These are phyloP conservation scores for Sarocladium brachiariae DNA, from an alignment of 2,329 filamentous ascomycete genomes.

Conservation along the genomic window DNA sequence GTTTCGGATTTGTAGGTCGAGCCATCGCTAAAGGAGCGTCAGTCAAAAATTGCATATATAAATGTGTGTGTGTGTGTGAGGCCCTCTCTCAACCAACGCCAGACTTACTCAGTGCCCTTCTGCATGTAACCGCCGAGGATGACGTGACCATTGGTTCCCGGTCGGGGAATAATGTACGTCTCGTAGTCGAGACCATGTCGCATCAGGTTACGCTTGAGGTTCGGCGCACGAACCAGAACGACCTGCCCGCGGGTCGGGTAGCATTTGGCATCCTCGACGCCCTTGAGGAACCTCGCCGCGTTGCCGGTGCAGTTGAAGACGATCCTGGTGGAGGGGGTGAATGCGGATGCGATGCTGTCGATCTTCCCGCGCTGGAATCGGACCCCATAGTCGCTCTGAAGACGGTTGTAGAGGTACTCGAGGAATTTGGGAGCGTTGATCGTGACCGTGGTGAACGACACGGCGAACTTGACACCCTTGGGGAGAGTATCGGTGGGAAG, in stretches of 20 bases:
- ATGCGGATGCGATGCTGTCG: conserved; percentile 16
- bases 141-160: conserved; percentile 25
- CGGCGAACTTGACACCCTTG: conserved; percentile 20
- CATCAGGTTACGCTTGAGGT: conserved; percentile 29
- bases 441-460: conserved; percentile 26
- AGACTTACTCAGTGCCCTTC: conserved; percentile 23
- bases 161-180: conserved; percentile 28
- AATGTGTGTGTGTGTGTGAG: too few species aligned
- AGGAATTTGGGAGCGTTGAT: conserved; percentile 28
- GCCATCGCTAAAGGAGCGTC: conserved; percentile 18
- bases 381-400: conserved; percentile 18
- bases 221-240: conserved; percentile 26
- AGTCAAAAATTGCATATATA: too few species aligned
- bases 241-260: conserved; percentile 35
- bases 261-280: conserved; percentile 30
- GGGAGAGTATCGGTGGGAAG: conserved; percentile 22
- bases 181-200: conserved; percentile 26
- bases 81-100: too few species aligned
- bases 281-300: conserved; percentile 25
- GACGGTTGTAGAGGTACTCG: conserved; percentile 16
- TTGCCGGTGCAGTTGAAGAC: conserved; percentile 31
- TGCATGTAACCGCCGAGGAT: conserved; percentile 33
- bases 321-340: conserved; percentile 18
- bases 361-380: conserved; percentile 19
- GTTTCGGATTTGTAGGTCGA: conserved; percentile 30